Base-by-base conservation (phyloP, 345 rosid species). In the Salix dunnii region DNA sequence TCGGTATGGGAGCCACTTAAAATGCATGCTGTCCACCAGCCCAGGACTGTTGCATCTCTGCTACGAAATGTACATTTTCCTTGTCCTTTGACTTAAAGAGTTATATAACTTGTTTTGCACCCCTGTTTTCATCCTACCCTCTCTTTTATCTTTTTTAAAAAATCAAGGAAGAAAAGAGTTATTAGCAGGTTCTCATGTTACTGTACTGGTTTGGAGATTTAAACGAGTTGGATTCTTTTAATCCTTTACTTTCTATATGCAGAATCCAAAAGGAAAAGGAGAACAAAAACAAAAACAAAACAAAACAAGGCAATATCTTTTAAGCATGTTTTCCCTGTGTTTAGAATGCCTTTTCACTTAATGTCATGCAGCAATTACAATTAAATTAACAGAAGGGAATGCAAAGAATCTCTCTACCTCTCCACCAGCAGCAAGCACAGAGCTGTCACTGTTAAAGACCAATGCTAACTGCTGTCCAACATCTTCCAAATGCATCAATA, bases 381-480 rank as follows among this genome's bases (percentile, higher is more conserved):
- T 67, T 63, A 35, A 65, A 62, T 46, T 18, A 5, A 36, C 66
- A 33, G 70, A 53, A 33, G 42, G 33, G 6, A 16, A 67, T 31
- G 1, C 14, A 31, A 62, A 63, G 51, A 78, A 70, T 68, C 80
- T 73, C 72, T 66, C 67, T 88, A 96, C 97, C 98, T 96, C 98
- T 0, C 91, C 90, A 67, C 99, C 99, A 74, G 83, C 78, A 55
- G 98, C 97, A 46, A 94, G 88, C 40, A 80, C 72, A 70, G 97
- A 86, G 55, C 93, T 92, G 20, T 94, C 93, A 61, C 72, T 86
- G 84, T 89, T 84, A 30, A 94, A 96, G 27, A 82, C 88, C 71
- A 96, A 67, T 58, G 93, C 92, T 72, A 94, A 83, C 78, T 90
- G 98, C 78, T 90, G 97, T 63, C 92, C 97, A 76, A 88, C 87